phyloP scores from a whole-genome alignment of 1,284 basidiomycete species.

The Fistulinella cinereoalba region DNA sequence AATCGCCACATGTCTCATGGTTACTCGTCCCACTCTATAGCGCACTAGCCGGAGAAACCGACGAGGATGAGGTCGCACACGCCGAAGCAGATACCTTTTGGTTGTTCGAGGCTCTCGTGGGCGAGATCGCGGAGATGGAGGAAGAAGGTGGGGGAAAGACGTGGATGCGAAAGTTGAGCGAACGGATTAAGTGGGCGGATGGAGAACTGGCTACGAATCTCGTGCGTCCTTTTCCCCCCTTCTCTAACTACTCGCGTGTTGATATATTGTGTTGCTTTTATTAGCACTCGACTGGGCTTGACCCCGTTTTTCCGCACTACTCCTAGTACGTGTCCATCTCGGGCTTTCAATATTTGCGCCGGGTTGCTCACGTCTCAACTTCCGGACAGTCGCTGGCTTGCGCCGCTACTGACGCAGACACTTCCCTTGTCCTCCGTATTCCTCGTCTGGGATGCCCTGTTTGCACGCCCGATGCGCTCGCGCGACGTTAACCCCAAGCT shows the following conservation, averaged over 20 bases:
- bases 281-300: conserved; percentile 59
- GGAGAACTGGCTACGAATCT: conserved; percentile 57
- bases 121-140: conserved; percentile 68
- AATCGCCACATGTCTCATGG: conserved; percentile 64
- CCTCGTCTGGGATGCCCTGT: conserved; percentile 67
- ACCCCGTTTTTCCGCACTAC: conserved; percentile 73
- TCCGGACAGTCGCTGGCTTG: conserved; percentile 63
- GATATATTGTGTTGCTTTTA: conserved; percentile 9
- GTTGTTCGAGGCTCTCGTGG: conserved; percentile 71
- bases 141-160: conserved; percentile 57
- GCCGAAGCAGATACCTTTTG: conserved; percentile 79
- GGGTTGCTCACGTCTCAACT: not conserved
- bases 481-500: conserved; percentile 59
- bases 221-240: conserved; percentile 40
- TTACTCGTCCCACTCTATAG: conserved; percentile 68
- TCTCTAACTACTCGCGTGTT: not conserved
- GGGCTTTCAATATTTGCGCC: not conserved
- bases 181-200: conserved; percentile 64
- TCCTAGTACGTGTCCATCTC: conserved; percentile 57
- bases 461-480: conserved; percentile 55
- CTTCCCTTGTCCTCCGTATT: conserved; percentile 59
- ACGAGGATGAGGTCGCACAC: conserved; percentile 59
- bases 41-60: conserved; percentile 57
- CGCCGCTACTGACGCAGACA: conserved; percentile 70
- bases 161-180: conserved; percentile 65